Base-by-base conservation (phyloP, 2,329 filamentous ascomycete genomes). In the Ceratocystiopsis brevicomis region DNA sequence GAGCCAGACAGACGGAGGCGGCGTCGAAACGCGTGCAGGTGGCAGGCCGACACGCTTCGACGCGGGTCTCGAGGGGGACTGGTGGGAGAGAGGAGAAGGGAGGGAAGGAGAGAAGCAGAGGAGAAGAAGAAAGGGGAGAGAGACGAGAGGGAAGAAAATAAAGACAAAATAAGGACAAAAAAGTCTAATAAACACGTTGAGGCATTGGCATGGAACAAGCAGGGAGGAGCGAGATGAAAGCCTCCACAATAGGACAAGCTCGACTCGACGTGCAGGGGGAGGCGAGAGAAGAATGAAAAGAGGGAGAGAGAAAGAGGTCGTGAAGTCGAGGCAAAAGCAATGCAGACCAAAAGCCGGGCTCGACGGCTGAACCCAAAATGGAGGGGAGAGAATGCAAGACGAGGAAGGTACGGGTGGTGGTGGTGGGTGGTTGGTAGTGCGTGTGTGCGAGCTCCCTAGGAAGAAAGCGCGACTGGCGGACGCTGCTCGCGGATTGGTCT, bases 401-500 rank as follows among this genome's bases (percentile, higher is more conserved):
- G 36, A 38, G 36, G 43, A 45, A 42, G 39, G 39, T 39, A 36
- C 21, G 21, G 21, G 21, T 30, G 25, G 25, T 30, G 25, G 25
- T 30, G 25, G 25, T 6, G 8, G 25, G 25, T 30, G 4, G 25
- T 6, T 30, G 8, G 8, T 30, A 30, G 25, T 30, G 25, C 25
- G 25, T 30, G 25, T 30, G 25, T 30, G 8, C 25, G 6, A 30
- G 25, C 25, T 30, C 25, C 25, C 25, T 30, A 30, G 18, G 15
- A 14, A 40, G 36, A 42, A 44, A 45, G 45, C 45, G 45, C 47
- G 45, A 34, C 42, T 46, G 21, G 18, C 16, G 18, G 19, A 42
- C 43, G 42, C 45, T 44, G 45, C 44, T 34, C 41, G 33, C 44
- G 49, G 46, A 52, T 50, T 52, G 47, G 49, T 45, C 47, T 45